A percentile compares a stretch with the other conserved stretches of the same genome.
Conservation (phyloP, 176 grass and related monocot species). For the sorghum (Sorghum bicolor) region DNA sequence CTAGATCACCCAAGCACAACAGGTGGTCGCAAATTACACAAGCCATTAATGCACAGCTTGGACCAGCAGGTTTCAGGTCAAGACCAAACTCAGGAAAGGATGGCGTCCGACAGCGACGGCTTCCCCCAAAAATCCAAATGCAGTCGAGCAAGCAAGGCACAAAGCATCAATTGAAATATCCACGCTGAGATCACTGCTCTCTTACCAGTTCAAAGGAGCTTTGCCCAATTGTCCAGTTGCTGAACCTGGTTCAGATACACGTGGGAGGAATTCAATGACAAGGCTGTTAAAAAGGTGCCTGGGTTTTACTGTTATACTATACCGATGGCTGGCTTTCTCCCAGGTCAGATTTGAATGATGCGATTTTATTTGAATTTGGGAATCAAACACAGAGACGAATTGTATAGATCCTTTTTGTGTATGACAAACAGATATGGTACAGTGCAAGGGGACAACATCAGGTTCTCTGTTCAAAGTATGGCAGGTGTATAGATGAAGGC, state of each 20-base stretch:
- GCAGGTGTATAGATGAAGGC: conserved; percentile 14
- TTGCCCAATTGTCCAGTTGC: conserved; percentile 26
- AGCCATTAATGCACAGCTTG: conserved; percentile 39
- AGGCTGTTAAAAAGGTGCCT: conserved; percentile 7
- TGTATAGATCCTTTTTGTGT: conserved; percentile 18
- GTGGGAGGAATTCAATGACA: conserved; percentile 31
- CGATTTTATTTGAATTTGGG: conserved; percentile 17
- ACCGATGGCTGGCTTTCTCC: background rate
- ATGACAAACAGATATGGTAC: conserved; percentile 32
- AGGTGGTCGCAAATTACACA: conserved; percentile 26
- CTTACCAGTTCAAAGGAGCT: conserved; percentile 42
- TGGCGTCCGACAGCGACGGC: conserved; percentile 22
- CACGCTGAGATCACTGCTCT: conserved; percentile 3
- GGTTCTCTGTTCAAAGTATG: conserved; percentile 9
- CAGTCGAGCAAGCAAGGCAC: conserved; percentile 15
- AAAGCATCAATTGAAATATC: conserved; percentile 29
- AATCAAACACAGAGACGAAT: background rate
- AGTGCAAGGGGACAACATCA: background rate
- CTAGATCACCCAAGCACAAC: conserved; percentile 19
- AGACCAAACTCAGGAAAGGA: conserved; percentile 38
- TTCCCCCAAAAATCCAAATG: conserved; percentile 20
- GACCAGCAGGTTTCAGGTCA: conserved; percentile 49
- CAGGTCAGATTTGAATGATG: background rate
- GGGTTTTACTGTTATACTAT: background rate
- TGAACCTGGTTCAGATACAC: conserved; percentile 19